phyloP scores from a whole-genome alignment of 2,329 filamentous ascomycete genomes.

The Chrysoporthe puriensis region DNA sequence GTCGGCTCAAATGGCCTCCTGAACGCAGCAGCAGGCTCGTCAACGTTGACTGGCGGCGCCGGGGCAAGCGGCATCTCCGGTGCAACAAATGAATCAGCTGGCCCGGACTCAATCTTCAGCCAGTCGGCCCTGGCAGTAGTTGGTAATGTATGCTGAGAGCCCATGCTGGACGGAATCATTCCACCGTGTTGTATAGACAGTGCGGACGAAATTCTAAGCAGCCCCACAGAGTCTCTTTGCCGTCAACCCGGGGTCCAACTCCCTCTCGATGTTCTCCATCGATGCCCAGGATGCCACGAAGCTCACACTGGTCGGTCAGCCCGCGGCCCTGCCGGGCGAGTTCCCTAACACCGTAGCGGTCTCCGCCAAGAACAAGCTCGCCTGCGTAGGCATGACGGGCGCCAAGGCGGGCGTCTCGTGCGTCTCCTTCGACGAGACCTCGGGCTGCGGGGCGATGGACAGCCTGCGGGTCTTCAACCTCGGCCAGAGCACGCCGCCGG shows the following conservation, averaged over 20 bases:
- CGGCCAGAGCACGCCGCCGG: conserved; percentile 60
- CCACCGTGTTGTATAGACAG: too few relatives aligned
- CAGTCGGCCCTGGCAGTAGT: conserved; percentile 55
- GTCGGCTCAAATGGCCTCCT: conserved; percentile 53
- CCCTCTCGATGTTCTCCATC: conserved; percentile 54
- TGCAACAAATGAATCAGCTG: conserved; percentile 42
- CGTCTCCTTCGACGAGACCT: conserved; percentile 39
- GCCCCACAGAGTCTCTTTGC: conserved; percentile 53
- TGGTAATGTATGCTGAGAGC: conserved; percentile 46
- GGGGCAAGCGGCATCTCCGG: conserved; percentile 48
- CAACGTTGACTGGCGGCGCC: conserved; percentile 51
- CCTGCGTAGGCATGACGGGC: conserved; percentile 53
- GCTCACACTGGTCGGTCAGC: conserved; percentile 48
- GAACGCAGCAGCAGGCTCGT: conserved; percentile 39
- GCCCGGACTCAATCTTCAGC: conserved; percentile 54
- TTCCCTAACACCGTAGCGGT: conserved; percentile 58
- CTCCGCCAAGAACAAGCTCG: conserved; percentile 46
- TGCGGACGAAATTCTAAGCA: too few relatives aligned
- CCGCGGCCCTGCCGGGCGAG: conserved; percentile 50
- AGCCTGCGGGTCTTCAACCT: conserved; percentile 52
- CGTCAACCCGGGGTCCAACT: conserved; percentile 59
- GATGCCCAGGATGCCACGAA: conserved; percentile 45
- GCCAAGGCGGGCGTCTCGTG: conserved; percentile 50
- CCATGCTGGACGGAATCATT: too few relatives aligned
- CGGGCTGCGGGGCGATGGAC: conserved; percentile 49